Evolutionary conservation across 495 filamentous ascomycete genomes (phyloP), one percentile per base, ranked within the genome.

Genomic region (Xylona heveae): DNA sequence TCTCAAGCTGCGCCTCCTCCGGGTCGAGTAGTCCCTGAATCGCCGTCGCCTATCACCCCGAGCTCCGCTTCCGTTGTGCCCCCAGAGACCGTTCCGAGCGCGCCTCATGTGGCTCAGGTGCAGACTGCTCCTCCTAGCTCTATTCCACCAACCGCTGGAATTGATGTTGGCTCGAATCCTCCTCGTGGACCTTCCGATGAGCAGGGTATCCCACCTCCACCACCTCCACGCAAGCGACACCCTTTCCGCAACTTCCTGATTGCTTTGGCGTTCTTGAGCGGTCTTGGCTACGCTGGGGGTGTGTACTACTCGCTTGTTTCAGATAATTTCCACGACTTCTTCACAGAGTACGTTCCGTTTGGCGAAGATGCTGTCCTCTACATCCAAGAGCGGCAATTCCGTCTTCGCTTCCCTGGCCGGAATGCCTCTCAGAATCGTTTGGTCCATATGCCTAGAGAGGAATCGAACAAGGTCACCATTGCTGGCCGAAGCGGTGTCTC

Each of bases 311-410:
- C 88, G 15, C 64, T 91, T 38, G 70, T 83, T 52, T 88, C 73
- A 40, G 88, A 97, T 57, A 92, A 85, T 52, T 94, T 94, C 63
- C 90, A 97, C 50, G 88, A 97, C 48, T 93, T 95, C 58, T 97
- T 97, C 58, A 95, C 90, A 27, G 84, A 93, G 54, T 97, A 88
- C 51, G 54, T 97, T 5, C 88, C 88, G 2, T 92, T 80, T 37
- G 90, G 85, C 33, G 88, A 97, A 55, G 78, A 93, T 42, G 73
- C 73, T 10, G 88, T 97, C 17, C 68, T 90, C n/a, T 95, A 91
- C 55, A 78, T 97, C 37, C 88, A 97, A 55, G 88, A 97, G 54
- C 69, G 78, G 27, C 83, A 93, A 51, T 94, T 90, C 54, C 71
- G 78, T 42, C 79, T 75, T 50, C 71, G 85, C 14, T 94, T 93